Evolutionary conservation across 2,329 filamentous ascomycete genomes (phyloP), one percentile per base, ranked within the genome.

Genomic region (Phyllosticta citribraziliensis): DNA sequence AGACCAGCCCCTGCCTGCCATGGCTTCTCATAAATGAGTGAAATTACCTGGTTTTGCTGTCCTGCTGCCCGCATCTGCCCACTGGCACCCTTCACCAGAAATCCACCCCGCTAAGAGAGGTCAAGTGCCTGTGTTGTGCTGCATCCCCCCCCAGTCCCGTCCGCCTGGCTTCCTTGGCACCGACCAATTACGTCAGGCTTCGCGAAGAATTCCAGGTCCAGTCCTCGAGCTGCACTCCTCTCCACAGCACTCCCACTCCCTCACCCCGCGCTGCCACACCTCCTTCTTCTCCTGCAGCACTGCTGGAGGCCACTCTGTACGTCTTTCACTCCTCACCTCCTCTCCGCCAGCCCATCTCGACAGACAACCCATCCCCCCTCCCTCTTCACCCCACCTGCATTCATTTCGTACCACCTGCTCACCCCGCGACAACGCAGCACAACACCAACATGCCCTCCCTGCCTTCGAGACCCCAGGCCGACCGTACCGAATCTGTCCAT

Each of bases 401-500:
- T 17, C 25, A 35, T 8, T 17, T 12, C 24, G 40, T 47, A 47
- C 40, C n/a, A 47, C 24, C n/a, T 12, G 56, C 52, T 55, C 51
- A 58, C 55, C 24, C 25, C 56, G 51, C 51, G n/a, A 24, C 20
- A 33, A 54, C 54, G 50, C 58, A 56, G 53, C 12, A 12, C 52
- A 14, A 50, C 40, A 17, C 58, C 52, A 25, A 40, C 24, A 61
- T 61, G 59, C 11, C 59, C 51, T 50, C 60, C 47, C 50, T 47
- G 52, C 57, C 58, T 33, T 50, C 58, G 58, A 60, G 62, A 33
- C 58, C 62, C 24, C 51, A 58, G 27, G 20, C 19, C 24, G 69
- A 69, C 51, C 65, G 67, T n/a, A 62, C 65, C 35, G 58, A 65
- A 27, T 67, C 68, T 51, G 67, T 69, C 25, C 73, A 76, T 68